Percentiles rank a stretch among this genome's conserved stretches.
phyloP scores from a whole-genome alignment of 1,284 basidiomycete species.

The Ustilago cynodontis region DNA sequence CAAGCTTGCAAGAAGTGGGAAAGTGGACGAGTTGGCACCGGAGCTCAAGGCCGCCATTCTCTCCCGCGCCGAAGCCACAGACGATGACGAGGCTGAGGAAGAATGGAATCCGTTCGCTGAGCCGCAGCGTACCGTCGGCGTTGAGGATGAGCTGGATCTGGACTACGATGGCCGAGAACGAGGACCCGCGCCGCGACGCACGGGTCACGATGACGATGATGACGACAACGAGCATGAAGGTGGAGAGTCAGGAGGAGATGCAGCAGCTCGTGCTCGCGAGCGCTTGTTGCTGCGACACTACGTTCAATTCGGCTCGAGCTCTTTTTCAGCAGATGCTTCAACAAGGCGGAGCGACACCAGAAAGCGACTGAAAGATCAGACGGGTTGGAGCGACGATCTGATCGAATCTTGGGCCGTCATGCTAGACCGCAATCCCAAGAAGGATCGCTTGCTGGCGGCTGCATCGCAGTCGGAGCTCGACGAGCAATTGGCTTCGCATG shows the following conservation, averaged over 20 bases:
- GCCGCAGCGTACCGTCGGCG: slow-evolving; percentile 33
- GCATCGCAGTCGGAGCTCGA: slow-evolving; percentile 42
- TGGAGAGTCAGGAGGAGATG: slow-evolving; percentile 6
- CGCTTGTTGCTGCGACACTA: slow-evolving; percentile 41
- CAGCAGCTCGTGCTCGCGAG: slow-evolving; percentile 28
- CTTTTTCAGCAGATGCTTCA: slow-evolving; percentile 29
- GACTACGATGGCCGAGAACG: slow-evolving; percentile 43
- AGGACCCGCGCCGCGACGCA: slow-evolving; percentile 3
- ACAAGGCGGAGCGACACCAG: slow-evolving; percentile 29
- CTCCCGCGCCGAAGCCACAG: slow-evolving; percentile 49
- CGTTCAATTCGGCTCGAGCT: slow-evolving; percentile 26
- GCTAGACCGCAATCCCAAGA: slow-evolving; percentile 58
- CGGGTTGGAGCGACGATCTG: slow-evolving; percentile 52
- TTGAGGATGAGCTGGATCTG: slow-evolving; percentile 55
- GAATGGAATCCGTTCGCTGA: slow-evolving; percentile 55
- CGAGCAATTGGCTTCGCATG: slow-evolving; percentile 10
- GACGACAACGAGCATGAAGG: slow-evolving; percentile 15
- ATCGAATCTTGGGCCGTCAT: slow-evolving; percentile 62
- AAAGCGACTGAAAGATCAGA: slow-evolving; percentile 23
- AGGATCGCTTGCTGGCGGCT: slow-evolving; percentile 50
- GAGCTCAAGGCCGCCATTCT: slow-evolving; percentile 55
- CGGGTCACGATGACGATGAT: slow-evolving; percentile 16
- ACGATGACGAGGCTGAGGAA: slow-evolving; percentile 50
- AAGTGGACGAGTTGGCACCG: slow-evolving; percentile 36
- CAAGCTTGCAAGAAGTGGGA: slow-evolving; percentile 13